Evolutionary conservation across 495 filamentous ascomycete species (phyloP).

Genomic region (Aspergillus kassunensis): DNA sequence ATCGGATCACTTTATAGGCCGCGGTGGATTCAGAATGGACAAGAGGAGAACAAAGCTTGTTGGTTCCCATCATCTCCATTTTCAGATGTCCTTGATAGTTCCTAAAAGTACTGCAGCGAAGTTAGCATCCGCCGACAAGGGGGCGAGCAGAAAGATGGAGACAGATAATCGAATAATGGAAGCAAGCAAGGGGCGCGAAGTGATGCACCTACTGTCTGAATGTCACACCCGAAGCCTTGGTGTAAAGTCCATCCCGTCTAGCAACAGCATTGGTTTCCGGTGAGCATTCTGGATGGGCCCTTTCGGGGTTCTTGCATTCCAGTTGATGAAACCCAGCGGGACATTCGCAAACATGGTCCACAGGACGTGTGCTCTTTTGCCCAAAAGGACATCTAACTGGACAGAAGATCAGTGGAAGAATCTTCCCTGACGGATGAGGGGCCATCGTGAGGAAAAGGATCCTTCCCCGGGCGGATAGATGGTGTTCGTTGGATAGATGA

Average conservation of each 20-base stretch:
- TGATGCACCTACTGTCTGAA: slow-evolving; percentile 9
- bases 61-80: slow-evolving; percentile 1
- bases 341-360: slow-evolving; percentile 2
- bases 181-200: slow-evolving; percentile 9
- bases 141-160: not conserved
- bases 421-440: not conserved
- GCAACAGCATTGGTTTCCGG: slow-evolving; percentile 2
- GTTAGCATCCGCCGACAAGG: slow-evolving; percentile 13
- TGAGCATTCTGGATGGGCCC: slow-evolving; percentile 13
- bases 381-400: not conserved
- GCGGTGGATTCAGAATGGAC: not conserved
- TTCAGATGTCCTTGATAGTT: slow-evolving; percentile 7
- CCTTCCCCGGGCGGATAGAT: not conserved
- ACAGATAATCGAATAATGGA: slow-evolving; percentile 10
- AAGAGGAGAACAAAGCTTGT: not conserved
- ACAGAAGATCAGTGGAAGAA: not conserved
- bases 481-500: not conserved
- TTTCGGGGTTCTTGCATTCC: slow-evolving; percentile 16
- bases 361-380: not conserved
- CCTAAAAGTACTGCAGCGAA: slow-evolving; percentile 1
- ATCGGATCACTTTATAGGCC: slow-evolving; percentile 2
- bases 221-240: slow-evolving; percentile 16
- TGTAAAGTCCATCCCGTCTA: slow-evolving; percentile 9
- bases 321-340: slow-evolving; percentile 12
- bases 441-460: not conserved